Conservation (phyloP, 805 yeast genomes). For the Yarrowia porcina region DNA sequence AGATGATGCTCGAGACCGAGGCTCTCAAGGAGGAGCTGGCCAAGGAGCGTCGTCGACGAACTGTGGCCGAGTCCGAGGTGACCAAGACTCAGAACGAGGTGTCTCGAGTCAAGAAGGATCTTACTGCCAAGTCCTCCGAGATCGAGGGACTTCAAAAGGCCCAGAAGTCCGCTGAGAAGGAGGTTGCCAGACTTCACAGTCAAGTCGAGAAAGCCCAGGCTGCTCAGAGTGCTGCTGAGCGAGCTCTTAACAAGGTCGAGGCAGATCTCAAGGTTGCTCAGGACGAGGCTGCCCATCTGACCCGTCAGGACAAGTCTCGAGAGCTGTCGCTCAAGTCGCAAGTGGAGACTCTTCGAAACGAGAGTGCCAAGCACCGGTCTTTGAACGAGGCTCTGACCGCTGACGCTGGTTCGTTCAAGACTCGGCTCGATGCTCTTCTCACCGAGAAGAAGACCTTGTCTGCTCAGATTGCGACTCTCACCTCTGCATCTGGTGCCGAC, state of each 20-base stretch:
- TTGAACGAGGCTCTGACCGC: slow-evolving; percentile 29
- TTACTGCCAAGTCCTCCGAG: not conserved
- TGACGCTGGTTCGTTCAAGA: slow-evolving; percentile 26
- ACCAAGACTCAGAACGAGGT: slow-evolving; percentile 11
- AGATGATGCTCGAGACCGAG: slow-evolving; percentile 27
- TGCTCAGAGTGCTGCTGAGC: slow-evolving; percentile 23
- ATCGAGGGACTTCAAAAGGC: not conserved
- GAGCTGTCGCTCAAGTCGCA: slow-evolving; percentile 18
- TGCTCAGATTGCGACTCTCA: slow-evolving; percentile 29
- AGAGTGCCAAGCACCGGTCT: slow-evolving; percentile 30
- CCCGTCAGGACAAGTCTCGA: slow-evolving; percentile 26
- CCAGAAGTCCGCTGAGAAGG: slow-evolving; percentile 21
- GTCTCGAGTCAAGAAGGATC: not conserved
- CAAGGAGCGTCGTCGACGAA: slow-evolving; percentile 1
- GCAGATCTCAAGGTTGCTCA: slow-evolving; percentile 30
- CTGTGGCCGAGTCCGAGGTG: slow-evolving; percentile 26
- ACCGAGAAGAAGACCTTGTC: slow-evolving; percentile 28
- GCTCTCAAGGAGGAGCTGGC: slow-evolving; percentile 28
- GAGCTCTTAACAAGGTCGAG: slow-evolving; percentile 28
- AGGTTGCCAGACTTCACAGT: slow-evolving; percentile 26
- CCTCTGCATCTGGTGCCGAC: slow-evolving; percentile 26
- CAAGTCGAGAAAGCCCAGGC: slow-evolving; percentile 30
- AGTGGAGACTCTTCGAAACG: slow-evolving; percentile 20
- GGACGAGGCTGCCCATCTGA: slow-evolving; percentile 28
- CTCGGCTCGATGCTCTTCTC: slow-evolving; percentile 28